These are phyloP conservation scores for Aspergillus ibericus DNA, from an alignment of 2,329 filamentous ascomycete genomes.

Conservation along the genomic window DNA sequence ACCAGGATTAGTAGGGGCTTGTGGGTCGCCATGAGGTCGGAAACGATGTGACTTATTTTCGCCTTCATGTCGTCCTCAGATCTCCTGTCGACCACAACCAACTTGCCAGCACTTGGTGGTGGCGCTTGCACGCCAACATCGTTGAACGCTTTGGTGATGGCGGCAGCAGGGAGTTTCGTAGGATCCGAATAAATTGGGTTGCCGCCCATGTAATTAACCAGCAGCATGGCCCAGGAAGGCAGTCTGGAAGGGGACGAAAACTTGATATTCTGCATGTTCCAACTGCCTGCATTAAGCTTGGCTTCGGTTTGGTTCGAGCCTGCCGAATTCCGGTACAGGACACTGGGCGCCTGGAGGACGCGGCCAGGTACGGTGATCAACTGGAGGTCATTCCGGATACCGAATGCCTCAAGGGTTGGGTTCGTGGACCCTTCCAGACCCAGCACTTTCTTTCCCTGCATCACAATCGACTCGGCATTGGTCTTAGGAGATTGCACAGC, in stretches of 20 bases:
- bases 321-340: conserved; percentile 56
- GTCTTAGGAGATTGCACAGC: conserved; percentile 65
- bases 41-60: conserved; percentile 22
- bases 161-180: conserved; percentile 13
- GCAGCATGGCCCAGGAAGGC: conserved; percentile 31
- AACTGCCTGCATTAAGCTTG: conserved; percentile 53
- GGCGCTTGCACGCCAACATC: conserved; percentile 29
- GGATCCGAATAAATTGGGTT: conserved; percentile 5
- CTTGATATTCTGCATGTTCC: conserved; percentile 65
- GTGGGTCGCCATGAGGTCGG: conserved; percentile 18
- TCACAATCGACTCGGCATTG: conserved; percentile 67
- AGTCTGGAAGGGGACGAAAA: conserved; percentile 54
- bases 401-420: conserved; percentile 59
- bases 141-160: conserved; percentile 25
- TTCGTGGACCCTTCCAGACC: conserved; percentile 53
- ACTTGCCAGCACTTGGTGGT: conserved; percentile 11
- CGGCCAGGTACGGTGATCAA: conserved; percentile 73
- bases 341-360: conserved; percentile 60
- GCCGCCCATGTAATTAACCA: conserved; percentile 15
- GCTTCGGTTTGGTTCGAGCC: conserved; percentile 19
- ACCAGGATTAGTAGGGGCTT: conserved; percentile 55
- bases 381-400: conserved; percentile 49
- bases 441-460: conserved; percentile 55
- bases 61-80: conserved; percentile 22
- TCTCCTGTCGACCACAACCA: conserved; percentile 16